Base-by-base conservation (phyloP, 1,139 yeast species). In the Trichomonascaceae sp. region DNA sequence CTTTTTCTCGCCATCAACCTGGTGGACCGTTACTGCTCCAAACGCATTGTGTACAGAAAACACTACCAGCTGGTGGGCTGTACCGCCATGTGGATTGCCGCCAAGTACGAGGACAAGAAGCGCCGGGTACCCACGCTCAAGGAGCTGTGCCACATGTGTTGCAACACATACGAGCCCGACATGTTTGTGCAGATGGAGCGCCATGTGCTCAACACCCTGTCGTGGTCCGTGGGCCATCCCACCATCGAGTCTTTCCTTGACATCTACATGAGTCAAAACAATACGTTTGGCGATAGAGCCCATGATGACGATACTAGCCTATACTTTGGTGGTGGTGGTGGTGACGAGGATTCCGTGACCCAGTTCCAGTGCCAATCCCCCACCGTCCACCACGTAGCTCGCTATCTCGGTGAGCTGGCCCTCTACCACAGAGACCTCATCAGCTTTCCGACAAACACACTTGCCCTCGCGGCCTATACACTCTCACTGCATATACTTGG, bases 181-280 rank as follows among this genome's bases (percentile, higher is more conserved):
- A 84, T 87, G 93, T 87, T 89, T 59, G 71, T 80, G 29, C 96
- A 87, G 59, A 89, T 89, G 97, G 97, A 89, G 60, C 75, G 76
- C 61, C 97, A 89, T 58, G 78, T 89, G 29, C 64, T 89, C 37
- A 66, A 76, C 38, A 87, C 97, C 2, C 62, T 89, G 35, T 81
- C 81, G 39, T 89, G 97, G 97, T 64, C 71, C n/a, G 59, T 82
- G 35, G 72, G 76, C 31, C 77, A 72, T 42, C 76, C 80, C 17
- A 60, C 67, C 11, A 48, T 54, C 16, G 66, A 62, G 41, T 48
- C 59, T 30, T 49, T 53, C 48, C 48, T 36, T 5, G 29, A 36
- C 13, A 13, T 56, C 36, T 52, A 53, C 29, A 42, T 48, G 33
- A n/a, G n/a, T n/a, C n/a, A n/a, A n/a, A n/a, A n/a, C n/a, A n/a